Conservation (phyloP, 2,329 filamentous ascomycete species). For the Chrysosporium queenslandicum region DNA sequence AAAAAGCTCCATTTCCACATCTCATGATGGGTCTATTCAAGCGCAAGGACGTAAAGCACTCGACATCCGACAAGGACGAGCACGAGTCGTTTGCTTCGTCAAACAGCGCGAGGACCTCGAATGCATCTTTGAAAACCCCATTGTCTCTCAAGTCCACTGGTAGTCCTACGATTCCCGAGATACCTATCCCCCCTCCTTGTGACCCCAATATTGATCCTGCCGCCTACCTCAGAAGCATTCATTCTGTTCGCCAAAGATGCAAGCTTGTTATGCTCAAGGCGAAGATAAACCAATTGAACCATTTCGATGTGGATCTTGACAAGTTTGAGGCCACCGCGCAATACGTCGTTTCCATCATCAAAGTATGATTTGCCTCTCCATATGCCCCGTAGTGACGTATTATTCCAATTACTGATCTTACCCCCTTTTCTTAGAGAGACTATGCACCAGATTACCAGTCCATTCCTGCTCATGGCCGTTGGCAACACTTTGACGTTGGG, state of each 20-base stretch:
- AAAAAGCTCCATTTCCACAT: no score
- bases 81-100: conserved; percentile 32
- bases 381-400: neutral
- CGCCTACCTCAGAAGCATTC: conserved; percentile 80
- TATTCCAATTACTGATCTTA: neutral
- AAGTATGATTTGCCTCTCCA: conserved; percentile 47
- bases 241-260: conserved; percentile 73
- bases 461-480: conserved; percentile 70
- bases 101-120: conserved; percentile 37
- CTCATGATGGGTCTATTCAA: conserved; percentile 41
- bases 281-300: conserved; percentile 62
- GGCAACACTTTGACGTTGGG: conserved; percentile 55
- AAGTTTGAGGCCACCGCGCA: conserved; percentile 75
- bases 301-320: conserved; percentile 79
- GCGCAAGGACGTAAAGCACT: conserved; percentile 37
- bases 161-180: conserved; percentile 54
- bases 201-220: conserved; percentile 82
- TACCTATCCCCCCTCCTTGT: conserved; percentile 72
- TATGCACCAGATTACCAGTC: conserved; percentile 56
- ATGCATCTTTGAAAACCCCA: conserved; percentile 43
- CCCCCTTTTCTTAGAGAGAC: conserved; percentile 43
- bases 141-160: conserved; percentile 35
- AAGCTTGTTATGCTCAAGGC: conserved; percentile 67
- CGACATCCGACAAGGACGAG: conserved; percentile 31
- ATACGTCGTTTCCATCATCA: conserved; percentile 89